A percentile compares a stretch with the other conserved stretches of the same genome.
These are phyloP conservation scores for Grigorovia humatica DNA, from an alignment of 805 yeast genomes.

Conservation along the genomic window DNA sequence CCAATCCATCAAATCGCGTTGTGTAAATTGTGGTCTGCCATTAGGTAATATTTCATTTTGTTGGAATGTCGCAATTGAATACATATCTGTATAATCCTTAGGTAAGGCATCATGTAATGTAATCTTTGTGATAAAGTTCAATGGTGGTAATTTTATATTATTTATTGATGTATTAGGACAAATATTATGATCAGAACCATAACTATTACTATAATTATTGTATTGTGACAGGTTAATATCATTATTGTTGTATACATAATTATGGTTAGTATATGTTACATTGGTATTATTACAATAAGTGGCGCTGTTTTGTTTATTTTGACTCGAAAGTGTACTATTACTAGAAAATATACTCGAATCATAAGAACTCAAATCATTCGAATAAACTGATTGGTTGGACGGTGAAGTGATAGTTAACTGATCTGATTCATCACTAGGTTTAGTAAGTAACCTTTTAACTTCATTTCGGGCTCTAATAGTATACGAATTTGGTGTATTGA, in stretches of 20 bases:
- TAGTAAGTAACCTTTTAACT: constrained; percentile 17
- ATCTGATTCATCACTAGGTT: not conserved
- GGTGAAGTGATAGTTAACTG: not conserved
- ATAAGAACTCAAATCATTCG: constrained; percentile 3
- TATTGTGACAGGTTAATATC: not conserved
- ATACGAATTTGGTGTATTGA: constrained; percentile 26
- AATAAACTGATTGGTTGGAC: not conserved
- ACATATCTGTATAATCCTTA: constrained; percentile 41
- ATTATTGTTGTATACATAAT: not conserved
- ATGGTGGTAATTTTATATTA: constrained; percentile 2
- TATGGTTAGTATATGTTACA: not conserved
- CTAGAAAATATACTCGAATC: constrained; percentile 9
- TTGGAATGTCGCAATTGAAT: constrained; percentile 43
- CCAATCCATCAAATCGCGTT: constrained; percentile 59
- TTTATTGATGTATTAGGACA: not conserved
- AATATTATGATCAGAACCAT: too few relatives aligned
- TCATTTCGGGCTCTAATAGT: constrained; percentile 25
- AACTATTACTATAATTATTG: not conserved
- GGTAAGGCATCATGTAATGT: constrained; percentile 46
- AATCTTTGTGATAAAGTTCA: constrained; percentile 16
- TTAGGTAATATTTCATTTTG: constrained; percentile 35
- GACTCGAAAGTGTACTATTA: not conserved
- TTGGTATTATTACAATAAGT: not conserved
- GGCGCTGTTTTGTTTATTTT: not conserved
- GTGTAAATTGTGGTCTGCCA: constrained; percentile 55